Evolutionary conservation across 805 yeast species (phyloP).

Genomic region (Metschnikowia amazonensis): DNA sequence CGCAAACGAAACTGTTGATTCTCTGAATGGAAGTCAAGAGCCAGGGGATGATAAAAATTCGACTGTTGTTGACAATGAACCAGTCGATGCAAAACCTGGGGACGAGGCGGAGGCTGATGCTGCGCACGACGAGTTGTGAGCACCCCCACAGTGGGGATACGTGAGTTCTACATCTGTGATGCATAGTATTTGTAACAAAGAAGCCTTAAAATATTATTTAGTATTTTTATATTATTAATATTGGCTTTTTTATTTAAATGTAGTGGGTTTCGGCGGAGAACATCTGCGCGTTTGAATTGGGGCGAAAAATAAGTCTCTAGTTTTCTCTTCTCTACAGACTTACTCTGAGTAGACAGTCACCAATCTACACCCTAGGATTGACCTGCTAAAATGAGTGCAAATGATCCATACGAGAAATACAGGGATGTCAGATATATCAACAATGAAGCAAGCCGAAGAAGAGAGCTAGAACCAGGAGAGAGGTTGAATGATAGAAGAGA

Average conservation of each 20-base stretch:
- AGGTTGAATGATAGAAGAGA: conserved; percentile 6
- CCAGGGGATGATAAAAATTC: conserved; percentile 1
- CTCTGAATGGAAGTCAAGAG: conserved; percentile 1
- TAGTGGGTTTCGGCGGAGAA: background rate
- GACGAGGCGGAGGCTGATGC: conserved; percentile 1
- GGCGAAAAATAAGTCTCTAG: background rate
- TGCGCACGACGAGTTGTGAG: conserved; percentile 5
- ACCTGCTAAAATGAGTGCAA: background rate
- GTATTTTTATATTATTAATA: background rate
- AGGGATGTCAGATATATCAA: background rate
- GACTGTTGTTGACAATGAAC: conserved; percentile 8
- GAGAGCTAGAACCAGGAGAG: conserved; percentile 2
- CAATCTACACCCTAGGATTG: background rate
- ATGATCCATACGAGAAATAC: conserved; percentile 3
- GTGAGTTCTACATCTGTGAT: background rate
- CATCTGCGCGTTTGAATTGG: conserved; percentile 1
- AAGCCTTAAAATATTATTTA: background rate
- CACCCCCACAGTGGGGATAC: background rate
- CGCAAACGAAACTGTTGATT: background rate
- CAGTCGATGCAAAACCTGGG: background rate
- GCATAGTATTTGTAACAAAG: too few relatives aligned
- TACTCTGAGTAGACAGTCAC: background rate
- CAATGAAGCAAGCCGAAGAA: conserved; percentile 4
- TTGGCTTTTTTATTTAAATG: background rate
- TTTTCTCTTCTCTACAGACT: background rate